Percentiles rank a stretch among this genome's conserved stretches.
Conservation (phyloP, 1,139 yeast genomes). For the Casaregolazyma lundiana region DNA sequence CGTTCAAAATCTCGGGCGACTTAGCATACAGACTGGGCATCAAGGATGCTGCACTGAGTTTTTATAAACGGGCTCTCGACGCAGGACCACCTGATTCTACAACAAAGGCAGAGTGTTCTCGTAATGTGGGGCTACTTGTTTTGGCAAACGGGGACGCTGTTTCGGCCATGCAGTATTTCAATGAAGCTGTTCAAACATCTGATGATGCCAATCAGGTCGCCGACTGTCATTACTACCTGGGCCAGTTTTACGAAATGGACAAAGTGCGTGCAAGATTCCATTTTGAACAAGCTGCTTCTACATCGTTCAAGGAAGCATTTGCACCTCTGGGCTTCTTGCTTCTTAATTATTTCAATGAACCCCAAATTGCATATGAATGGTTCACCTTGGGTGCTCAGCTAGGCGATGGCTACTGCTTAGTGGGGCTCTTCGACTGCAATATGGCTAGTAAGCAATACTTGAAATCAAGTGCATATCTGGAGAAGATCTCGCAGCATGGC, state of each 20-base stretch:
- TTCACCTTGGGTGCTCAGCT: constrained; percentile 74
- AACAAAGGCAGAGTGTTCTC: constrained; percentile 67
- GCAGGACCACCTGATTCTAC: constrained; percentile 39
- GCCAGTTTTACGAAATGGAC: constrained; percentile 50
- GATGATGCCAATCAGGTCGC: constrained; percentile 40
- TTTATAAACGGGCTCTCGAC: constrained; percentile 57
- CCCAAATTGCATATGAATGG: constrained; percentile 73
- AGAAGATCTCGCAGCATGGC: constrained; percentile 3
- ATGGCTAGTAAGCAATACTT: constrained; percentile 15
- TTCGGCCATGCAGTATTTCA: constrained; percentile 53
- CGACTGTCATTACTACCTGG: constrained; percentile 73
- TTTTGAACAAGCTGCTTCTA: constrained; percentile 68
- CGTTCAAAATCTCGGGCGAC: constrained; percentile 71
- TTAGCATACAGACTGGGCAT: constrained; percentile 51
- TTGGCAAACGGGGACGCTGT: constrained; percentile 43
- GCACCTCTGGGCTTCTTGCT: constrained; percentile 75
- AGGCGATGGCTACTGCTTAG: constrained; percentile 51
- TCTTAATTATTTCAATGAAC: constrained; percentile 38
- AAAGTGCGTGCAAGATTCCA: constrained; percentile 51
- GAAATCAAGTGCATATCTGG: constrained; percentile 5
- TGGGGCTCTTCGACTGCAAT: constrained; percentile 65
- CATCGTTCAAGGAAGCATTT: constrained; percentile 73
- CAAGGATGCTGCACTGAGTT: constrained; percentile 44
- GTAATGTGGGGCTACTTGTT: constrained; percentile 62
- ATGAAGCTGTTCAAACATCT: constrained; percentile 45